Evolutionary conservation across 192 early-diverging fungal species (phyloP).

Genomic region (Mortierella alpina): DNA sequence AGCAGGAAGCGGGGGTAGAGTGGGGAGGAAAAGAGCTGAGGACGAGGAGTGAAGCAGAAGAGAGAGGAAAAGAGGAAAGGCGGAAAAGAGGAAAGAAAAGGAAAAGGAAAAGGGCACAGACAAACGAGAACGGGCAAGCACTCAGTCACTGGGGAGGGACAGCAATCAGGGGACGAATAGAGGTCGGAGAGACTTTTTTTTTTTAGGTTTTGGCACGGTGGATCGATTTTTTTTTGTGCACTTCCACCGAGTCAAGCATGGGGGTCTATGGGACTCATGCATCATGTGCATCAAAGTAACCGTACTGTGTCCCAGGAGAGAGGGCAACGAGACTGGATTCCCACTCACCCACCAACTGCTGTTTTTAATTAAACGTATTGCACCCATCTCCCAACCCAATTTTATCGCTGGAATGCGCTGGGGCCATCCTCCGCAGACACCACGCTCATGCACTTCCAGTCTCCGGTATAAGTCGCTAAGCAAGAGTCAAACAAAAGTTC

Average conservation of each 20-base stretch:
- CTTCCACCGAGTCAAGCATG: neutral
- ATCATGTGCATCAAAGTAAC: too few species aligned
- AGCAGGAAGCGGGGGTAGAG: slow-evolving; percentile 15
- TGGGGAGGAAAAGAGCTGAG: slow-evolving; percentile 6
- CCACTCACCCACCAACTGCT: too few species aligned
- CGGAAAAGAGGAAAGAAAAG: slow-evolving; percentile 4
- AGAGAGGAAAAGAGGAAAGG: slow-evolving; percentile 7
- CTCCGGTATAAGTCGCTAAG: slow-evolving; percentile 55
- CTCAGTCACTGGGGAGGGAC: neutral
- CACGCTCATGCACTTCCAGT: slow-evolving; percentile 73
- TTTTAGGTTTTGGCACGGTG: slow-evolving; percentile 55
- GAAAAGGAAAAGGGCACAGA: slow-evolving; percentile 1
- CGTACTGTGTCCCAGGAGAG: too few species aligned
- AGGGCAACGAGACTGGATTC: too few species aligned
- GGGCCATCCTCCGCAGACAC: slow-evolving; percentile 64
- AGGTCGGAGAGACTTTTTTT: slow-evolving; percentile 44
- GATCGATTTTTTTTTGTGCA: slow-evolving; percentile 22
- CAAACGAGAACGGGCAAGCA: neutral
- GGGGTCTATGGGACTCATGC: too few species aligned
- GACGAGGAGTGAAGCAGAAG: slow-evolving; percentile 2
- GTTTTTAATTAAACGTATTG: too few species aligned
- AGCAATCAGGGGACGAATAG: slow-evolving; percentile 16
- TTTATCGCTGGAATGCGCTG: slow-evolving; percentile 30
- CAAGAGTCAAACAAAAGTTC: neutral
- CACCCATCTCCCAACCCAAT: too few species aligned